Base-by-base conservation (phyloP, 306 rosid genomes). In the Dalbergia oliveri region DNA sequence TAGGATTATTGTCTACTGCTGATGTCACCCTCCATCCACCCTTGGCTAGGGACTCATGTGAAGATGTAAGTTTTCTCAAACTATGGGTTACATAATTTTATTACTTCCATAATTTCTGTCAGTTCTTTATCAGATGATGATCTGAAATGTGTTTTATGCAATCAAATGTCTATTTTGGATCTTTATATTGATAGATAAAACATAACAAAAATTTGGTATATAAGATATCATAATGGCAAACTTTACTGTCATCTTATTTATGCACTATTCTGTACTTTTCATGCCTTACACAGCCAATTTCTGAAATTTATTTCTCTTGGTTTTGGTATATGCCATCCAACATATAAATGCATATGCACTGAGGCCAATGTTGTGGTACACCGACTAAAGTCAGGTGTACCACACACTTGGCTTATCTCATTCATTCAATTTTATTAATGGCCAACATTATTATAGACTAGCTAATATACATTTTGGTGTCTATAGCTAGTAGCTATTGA, bases 1-100 rank as follows among this genome's bases (percentile, higher is more conserved):
- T 88, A 34, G 97, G 91, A 77, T 78, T 87, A 56, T 78, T 89
- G 87, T 81, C 97, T 81, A 89, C 91, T 77, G 83, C 92, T 60
- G 92, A 90, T 70, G 93, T 83, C 75, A 86, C 92, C 67, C 56
- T 89, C 59, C 93, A 87, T 74, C 88, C 79, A 9, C 88, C 95
- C 61, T 90, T 88, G 51, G 86, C 73, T 53, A 88, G 90, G n/a
- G 95, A 90, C 81, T 88, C 92, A 12, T 84, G 81, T 72, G 97
- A 93, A 80, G 81, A 84, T 86, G 98, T 94, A 84, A 88, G 98
- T 83, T 60, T 66, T 77, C 82, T 69, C 63, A 61, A 79, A 43
- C 26, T 59, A 59, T 37, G 44, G 8, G n/a, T 80, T 49, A 16
- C 43, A 43, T 51, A 31, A 13, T 76, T 76, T 66, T 37, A 31